Conservation (phyloP, 2,329 filamentous ascomycete species). For the Phaeosphaeria sp. region DNA sequence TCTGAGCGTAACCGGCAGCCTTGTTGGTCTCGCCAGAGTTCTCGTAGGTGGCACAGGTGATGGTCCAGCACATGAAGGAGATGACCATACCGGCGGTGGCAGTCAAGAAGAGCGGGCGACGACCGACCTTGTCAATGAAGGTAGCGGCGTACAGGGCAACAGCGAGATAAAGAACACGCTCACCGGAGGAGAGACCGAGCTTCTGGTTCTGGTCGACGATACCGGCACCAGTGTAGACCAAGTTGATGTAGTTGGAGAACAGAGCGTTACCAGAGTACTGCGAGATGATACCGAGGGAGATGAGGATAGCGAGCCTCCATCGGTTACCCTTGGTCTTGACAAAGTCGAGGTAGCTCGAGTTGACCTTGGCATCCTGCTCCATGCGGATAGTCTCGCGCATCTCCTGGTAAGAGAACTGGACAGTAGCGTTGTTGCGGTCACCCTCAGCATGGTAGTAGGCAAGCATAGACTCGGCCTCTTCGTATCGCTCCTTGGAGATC, state of each 20-base stretch:
- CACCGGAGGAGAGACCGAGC: conserved; percentile 53
- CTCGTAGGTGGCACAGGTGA: conserved; percentile 35
- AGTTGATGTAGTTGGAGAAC: conserved; percentile 70
- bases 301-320: conserved; percentile 67
- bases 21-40: conserved; percentile 40
- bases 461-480: conserved; percentile 67
- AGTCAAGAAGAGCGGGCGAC: conserved; percentile 62
- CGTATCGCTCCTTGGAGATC: conserved; percentile 67
- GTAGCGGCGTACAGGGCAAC: conserved; percentile 64
- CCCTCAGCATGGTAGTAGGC: conserved; percentile 69
- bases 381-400: conserved; percentile 68
- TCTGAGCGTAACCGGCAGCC: conserved; percentile 52
- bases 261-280: conserved; percentile 73
- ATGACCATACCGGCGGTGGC: conserved; percentile 46
- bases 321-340: conserved; percentile 68
- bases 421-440: conserved; percentile 63
- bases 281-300: conserved; percentile 70
- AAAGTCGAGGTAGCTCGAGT: conserved; percentile 66
- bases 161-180: conserved; percentile 64
- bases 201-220: conserved; percentile 55
- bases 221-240: conserved; percentile 66
- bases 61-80: conserved; percentile 48
- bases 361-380: conserved; percentile 58
- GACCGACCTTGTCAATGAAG: conserved; percentile 62
- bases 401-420: conserved; percentile 71